These are phyloP conservation scores for Leccinum arenicola DNA, from an alignment of 768 basidiomycete genomes.

Conservation along the genomic window DNA sequence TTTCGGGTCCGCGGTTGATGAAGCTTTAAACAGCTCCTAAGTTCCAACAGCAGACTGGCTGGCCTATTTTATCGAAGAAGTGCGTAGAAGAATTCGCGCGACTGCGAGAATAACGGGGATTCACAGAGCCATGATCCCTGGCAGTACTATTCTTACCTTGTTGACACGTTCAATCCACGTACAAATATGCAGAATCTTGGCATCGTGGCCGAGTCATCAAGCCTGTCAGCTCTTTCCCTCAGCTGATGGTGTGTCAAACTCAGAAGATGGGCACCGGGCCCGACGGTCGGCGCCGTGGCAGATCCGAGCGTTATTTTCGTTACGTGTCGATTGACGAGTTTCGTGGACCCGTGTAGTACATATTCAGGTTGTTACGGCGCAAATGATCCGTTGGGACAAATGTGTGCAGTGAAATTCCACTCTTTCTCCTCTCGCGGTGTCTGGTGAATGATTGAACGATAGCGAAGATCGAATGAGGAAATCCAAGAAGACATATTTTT, in stretches of 20 bases:
- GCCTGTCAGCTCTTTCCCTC: neutral
- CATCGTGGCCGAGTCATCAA: neutral
- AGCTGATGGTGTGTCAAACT: neutral
- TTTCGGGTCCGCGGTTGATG: neutral
- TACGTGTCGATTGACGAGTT: constrained; percentile 5
- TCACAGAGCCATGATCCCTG: neutral
- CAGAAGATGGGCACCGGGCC: neutral
- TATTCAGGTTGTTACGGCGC: neutral
- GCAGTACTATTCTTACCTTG: constrained; percentile 4
- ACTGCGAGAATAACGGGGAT: neutral
- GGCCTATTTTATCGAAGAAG: neutral
- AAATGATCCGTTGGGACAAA: constrained; percentile 7
- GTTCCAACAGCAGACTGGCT: neutral
- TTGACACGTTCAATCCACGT: neutral
- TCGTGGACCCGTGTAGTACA: neutral
- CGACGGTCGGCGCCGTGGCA: constrained; percentile 14
- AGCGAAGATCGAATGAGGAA: constrained; percentile 10
- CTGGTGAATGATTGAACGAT: constrained; percentile 12
- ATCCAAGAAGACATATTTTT: constrained; percentile 22
- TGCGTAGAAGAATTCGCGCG: neutral
- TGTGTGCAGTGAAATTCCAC: constrained; percentile 10
- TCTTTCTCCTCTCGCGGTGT: constrained; percentile 19
- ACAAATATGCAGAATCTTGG: neutral
- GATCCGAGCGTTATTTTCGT: neutral
- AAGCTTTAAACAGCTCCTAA: neutral